Evolutionary conservation across 2,329 filamentous ascomycete species (phyloP).

Genomic region (Sporothrix euskadiensis): DNA sequence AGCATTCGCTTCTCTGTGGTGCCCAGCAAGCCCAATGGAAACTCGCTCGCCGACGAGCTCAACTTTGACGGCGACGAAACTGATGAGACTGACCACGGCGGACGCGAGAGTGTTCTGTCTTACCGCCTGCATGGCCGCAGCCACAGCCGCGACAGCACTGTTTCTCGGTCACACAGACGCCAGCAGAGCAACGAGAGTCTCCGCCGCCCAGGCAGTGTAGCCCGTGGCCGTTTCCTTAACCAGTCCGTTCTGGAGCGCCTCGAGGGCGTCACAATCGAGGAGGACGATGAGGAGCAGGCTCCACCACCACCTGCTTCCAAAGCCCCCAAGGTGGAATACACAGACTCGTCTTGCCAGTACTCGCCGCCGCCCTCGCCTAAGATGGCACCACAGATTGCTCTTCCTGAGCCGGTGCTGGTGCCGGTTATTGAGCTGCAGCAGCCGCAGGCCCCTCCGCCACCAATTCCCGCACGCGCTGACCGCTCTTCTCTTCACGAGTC

Average conservation of each 20-base stretch:
- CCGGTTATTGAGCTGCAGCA: background rate
- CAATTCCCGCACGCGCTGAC: slow-evolving; percentile 41
- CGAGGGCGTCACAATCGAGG: slow-evolving; percentile 53
- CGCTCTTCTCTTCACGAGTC: slow-evolving; percentile 34
- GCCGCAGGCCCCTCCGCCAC: slow-evolving; percentile 38
- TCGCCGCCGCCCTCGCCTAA: slow-evolving; percentile 78
- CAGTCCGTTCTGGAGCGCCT: slow-evolving; percentile 57
- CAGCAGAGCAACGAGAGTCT: slow-evolving; percentile 62
- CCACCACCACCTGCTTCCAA: background rate
- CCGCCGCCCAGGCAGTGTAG: slow-evolving; percentile 56
- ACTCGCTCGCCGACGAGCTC: slow-evolving; percentile 88
- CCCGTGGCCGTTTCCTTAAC: slow-evolving; percentile 56
- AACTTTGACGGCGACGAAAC: slow-evolving; percentile 80
- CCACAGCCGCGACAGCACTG: slow-evolving; percentile 58
- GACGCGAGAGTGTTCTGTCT: slow-evolving; percentile 63
- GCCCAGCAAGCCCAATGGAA: slow-evolving; percentile 56
- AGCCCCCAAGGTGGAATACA: slow-evolving; percentile 56
- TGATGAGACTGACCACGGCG: slow-evolving; percentile 69
- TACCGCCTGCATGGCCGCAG: slow-evolving; percentile 53
- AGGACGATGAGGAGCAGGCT: slow-evolving; percentile 46
- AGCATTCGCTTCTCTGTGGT: slow-evolving; percentile 68
- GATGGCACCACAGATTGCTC: slow-evolving; percentile 39
- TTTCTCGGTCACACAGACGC: slow-evolving; percentile 53
- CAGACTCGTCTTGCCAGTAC: slow-evolving; percentile 76
- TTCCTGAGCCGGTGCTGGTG: background rate